Conservation (phyloP, 352 stramenopile genomes). For the Pythium angustatum region DNA sequence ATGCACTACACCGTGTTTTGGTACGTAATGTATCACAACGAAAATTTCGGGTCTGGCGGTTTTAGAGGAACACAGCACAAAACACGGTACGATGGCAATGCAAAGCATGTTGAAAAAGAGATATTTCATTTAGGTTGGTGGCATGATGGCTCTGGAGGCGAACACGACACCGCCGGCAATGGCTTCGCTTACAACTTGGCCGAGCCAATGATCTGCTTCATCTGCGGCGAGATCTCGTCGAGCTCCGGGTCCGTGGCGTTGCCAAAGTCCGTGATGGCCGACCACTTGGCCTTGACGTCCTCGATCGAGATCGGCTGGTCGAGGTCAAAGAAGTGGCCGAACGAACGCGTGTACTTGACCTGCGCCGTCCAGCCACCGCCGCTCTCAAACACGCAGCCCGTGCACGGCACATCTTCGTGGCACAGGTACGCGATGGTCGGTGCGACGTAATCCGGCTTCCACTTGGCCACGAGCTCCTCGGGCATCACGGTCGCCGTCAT, state of each 20-base stretch:
- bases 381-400: conserved; percentile 83
- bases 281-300: conserved; percentile 74
- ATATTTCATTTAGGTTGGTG: neutral
- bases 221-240: conserved; percentile 73
- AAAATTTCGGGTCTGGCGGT: conserved; percentile 3
- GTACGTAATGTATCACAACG: neutral
- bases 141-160: neutral
- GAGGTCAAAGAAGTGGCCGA: conserved; percentile 70
- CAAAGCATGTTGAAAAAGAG: neutral
- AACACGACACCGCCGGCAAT: no score
- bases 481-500: conserved; percentile 89
- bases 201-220: conserved; percentile 71
- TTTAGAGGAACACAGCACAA: neutral
- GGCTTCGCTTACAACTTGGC: conserved; percentile 77
- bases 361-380: conserved; percentile 81
- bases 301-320: conserved; percentile 75
- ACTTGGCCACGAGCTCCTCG: conserved; percentile 75
- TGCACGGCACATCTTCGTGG: conserved; percentile 77
- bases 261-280: conserved; percentile 75
- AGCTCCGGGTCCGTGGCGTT: conserved; percentile 74
- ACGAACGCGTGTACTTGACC: conserved; percentile 80
- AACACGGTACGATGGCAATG: neutral
- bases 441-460: conserved; percentile 89
- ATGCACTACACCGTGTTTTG: conserved; percentile 11
- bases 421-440: conserved; percentile 85